Evolutionary conservation across 129 eudicot species (phyloP), one percentile per base, ranked within the genome.

Genomic region (Chrysanthemum makinoi): DNA sequence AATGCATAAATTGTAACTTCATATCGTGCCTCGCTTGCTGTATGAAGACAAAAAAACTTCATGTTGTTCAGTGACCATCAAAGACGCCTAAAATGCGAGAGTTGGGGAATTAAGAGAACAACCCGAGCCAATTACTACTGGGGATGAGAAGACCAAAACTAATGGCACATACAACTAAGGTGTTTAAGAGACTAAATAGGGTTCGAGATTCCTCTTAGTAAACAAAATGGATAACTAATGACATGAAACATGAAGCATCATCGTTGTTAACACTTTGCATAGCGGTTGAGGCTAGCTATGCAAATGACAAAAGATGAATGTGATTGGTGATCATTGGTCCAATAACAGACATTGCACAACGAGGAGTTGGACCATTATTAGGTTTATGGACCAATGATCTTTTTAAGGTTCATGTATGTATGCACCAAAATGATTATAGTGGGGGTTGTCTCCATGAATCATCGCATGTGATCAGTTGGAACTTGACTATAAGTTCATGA

Each of bases 381-480:
- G 72, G 46, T 20, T 64, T 24, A 65, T 53, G 78, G 78, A 74
- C 64, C 77, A 73, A 19, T 39, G 4, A 14, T 52, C 19, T 62
- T 73, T 53, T 17, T 2, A 51, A 62, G 4, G 17, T 73, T 73
- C 35, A 51, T n/a, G 46, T 35, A 20, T 70, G 65, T 18, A 18
- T 19, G 6, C 50, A 26, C 33, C 20, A 5, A 48, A 61, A 10
- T 10, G 24, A n/a, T 46, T 66, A 56, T 20, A 20, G 35, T 66
- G 18, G 57, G 71, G 57, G 47, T 47, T 47, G 43, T 22, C 57
- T 47, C 44, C 11, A 67, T 22, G 16, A 56, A 56, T 16, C 62
- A 56, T 20, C 8, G n/a, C 57, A 52, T 52, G 57, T 52, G n/a
- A 16, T 13, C 57, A 52, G n/a, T 15, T 52, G n/a, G 15, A 15